Conservation (phyloP, 2,329 filamentous ascomycete genomes). For the Gnomoniopsis sp. region DNA sequence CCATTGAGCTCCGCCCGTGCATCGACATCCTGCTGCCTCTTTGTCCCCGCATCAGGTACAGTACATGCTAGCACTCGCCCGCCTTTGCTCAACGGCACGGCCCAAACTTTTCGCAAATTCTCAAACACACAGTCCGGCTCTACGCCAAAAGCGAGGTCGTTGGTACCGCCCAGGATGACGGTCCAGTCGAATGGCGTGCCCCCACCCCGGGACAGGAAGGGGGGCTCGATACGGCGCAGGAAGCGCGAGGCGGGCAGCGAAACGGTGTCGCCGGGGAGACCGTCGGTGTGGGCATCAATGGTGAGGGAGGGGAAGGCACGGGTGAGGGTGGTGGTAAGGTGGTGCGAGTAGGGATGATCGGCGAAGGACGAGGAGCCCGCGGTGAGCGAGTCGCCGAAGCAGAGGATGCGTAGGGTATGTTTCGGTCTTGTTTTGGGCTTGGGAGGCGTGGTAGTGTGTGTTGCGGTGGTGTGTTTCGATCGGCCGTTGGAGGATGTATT, state of each 20-base stretch:
- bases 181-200: constrained; percentile 47
- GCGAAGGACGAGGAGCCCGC: constrained; percentile 43
- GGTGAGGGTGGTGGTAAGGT: constrained; percentile 43
- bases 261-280: constrained; percentile 50
- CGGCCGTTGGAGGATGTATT: constrained; percentile 7
- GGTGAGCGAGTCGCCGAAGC: constrained; percentile 64
- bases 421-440: constrained; percentile 1
- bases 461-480: constrained; percentile 4
- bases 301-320: constrained; percentile 36
- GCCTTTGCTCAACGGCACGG: constrained; percentile 41
- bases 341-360: constrained; percentile 46
- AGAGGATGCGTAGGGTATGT: constrained; percentile 49
- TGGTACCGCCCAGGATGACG: constrained; percentile 59
- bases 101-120: constrained; percentile 44
- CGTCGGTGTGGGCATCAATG: constrained; percentile 38
- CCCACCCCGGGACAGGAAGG: constrained; percentile 19
- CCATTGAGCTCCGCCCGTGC: constrained; percentile 45
- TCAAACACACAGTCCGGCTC: constrained; percentile 37
- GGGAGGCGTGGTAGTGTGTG: constrained; percentile 20
- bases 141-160: constrained; percentile 48
- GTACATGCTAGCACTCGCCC: constrained; percentile 56
- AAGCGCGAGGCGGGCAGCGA: constrained; percentile 20
- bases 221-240: constrained; percentile 27
- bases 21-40: constrained; percentile 22
- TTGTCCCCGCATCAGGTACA: constrained; percentile 45